Conservation (phyloP, 495 filamentous ascomycete genomes). For the Penicillium coprophilum region DNA sequence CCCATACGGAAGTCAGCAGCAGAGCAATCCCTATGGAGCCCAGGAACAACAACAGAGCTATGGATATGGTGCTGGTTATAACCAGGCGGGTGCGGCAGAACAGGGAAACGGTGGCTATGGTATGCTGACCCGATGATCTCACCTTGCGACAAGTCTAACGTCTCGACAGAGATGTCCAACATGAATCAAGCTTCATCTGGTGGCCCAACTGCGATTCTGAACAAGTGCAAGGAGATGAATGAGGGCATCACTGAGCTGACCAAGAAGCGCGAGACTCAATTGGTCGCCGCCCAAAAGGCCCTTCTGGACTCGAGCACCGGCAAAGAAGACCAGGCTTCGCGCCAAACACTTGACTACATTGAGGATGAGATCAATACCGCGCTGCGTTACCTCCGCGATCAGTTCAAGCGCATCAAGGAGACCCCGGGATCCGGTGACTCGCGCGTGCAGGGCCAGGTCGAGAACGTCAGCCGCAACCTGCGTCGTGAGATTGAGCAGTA, state of each 20-base stretch:
- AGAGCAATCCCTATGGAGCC: slow-evolving; percentile 39
- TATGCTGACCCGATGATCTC: slow-evolving; percentile 24
- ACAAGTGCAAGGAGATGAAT: slow-evolving; percentile 78
- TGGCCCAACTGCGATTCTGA: slow-evolving; percentile 72
- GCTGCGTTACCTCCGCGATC: slow-evolving; percentile 71
- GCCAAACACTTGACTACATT: slow-evolving; percentile 58
- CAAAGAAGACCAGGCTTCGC: slow-evolving; percentile 45
- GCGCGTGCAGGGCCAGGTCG: slow-evolving; percentile 74
- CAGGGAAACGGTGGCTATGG: slow-evolving; percentile 44
- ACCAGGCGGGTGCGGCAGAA: slow-evolving; percentile 43
- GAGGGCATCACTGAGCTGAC: slow-evolving; percentile 57
- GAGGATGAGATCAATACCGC: slow-evolving; percentile 77
- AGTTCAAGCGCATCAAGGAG: slow-evolving; percentile 75
- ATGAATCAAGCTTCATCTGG: slow-evolving; percentile 48
- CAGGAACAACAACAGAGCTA: slow-evolving; percentile 39
- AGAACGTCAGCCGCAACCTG: slow-evolving; percentile 72
- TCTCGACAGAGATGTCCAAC: slow-evolving; percentile 63
- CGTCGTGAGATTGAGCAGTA: slow-evolving; percentile 77
- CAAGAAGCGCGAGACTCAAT: slow-evolving; percentile 40
- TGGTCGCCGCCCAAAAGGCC: slow-evolving; percentile 41
- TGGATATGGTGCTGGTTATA: slow-evolving; percentile 43
- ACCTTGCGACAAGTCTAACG: slow-evolving; percentile 16
- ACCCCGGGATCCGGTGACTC: slow-evolving; percentile 69
- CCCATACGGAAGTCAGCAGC: slow-evolving; percentile 56
- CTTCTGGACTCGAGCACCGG: slow-evolving; percentile 45